phyloP scores from a whole-genome alignment of 1,284 basidiomycete species.

The Cutaneotrichosporon dermatis region DNA sequence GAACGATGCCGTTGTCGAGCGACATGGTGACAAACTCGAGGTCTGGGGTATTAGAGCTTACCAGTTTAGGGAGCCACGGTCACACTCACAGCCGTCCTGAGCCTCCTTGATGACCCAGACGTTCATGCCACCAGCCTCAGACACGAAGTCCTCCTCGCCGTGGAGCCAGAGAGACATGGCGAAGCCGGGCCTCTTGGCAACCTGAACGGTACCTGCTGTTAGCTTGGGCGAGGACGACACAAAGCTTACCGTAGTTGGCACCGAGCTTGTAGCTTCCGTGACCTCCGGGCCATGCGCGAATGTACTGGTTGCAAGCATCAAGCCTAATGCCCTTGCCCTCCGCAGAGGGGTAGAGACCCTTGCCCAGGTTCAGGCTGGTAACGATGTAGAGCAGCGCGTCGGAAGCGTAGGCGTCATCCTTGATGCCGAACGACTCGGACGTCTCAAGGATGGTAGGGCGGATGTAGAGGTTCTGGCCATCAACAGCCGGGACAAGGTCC shows the following conservation, averaged over 20 bases:
- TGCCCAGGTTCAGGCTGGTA: constrained; percentile 41
- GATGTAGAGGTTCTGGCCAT: constrained; percentile 45
- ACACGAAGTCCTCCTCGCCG: constrained; percentile 41
- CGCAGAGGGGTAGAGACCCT: constrained; percentile 37
- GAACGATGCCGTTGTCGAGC: constrained; percentile 44
- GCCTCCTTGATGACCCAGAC: constrained; percentile 45
- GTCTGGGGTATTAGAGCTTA: constrained; percentile 15
- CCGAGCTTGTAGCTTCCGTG: constrained; percentile 45
- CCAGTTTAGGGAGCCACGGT: too few relatives aligned
- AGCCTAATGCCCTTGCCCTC: constrained; percentile 33
- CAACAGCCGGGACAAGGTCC: constrained; percentile 32
- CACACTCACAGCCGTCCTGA: constrained; percentile 32
- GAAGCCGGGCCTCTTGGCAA: constrained; percentile 44
- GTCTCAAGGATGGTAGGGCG: constrained; percentile 45
- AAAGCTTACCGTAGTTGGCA: constrained; percentile 42
- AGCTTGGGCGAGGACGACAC: not conserved
- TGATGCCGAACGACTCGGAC: constrained; percentile 45
- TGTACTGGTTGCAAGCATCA: constrained; percentile 41
- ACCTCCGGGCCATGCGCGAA: constrained; percentile 46
- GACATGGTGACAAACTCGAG: constrained; percentile 46
- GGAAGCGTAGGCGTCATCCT: constrained; percentile 41
- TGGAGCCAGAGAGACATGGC: constrained; percentile 47
- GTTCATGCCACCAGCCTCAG: constrained; percentile 47
- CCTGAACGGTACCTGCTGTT: constrained; percentile 35
- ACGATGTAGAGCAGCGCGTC: constrained; percentile 44